Percentiles rank a stretch among this genome's conserved stretches.
Conservation (phyloP, 495 filamentous ascomycete genomes). For the Talaromyces adpressus region DNA sequence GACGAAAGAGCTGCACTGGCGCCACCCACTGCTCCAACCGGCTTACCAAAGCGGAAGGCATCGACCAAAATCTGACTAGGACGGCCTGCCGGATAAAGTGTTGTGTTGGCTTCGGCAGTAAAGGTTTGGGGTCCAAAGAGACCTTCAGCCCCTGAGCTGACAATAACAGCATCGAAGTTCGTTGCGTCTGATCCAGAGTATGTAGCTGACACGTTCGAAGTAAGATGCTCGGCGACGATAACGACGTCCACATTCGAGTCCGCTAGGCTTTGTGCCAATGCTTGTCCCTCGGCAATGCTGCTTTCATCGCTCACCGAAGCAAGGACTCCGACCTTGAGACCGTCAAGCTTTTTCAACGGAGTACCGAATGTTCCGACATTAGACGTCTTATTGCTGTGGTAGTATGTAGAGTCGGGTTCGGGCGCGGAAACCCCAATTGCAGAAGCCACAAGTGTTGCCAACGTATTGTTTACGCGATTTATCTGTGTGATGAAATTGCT, state of each 20-base stretch:
- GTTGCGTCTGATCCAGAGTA: slow-evolving; percentile 66
- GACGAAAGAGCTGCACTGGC: slow-evolving; percentile 32
- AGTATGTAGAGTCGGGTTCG: slow-evolving; percentile 53
- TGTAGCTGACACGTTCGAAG: slow-evolving; percentile 54
- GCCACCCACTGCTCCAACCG: slow-evolving; percentile 55
- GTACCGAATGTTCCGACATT: slow-evolving; percentile 54
- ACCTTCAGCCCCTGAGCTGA: slow-evolving; percentile 48
- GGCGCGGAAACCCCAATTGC: slow-evolving; percentile 55
- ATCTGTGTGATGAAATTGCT: slow-evolving; percentile 61
- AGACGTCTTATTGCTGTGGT: slow-evolving; percentile 62
- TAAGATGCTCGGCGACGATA: slow-evolving; percentile 57
- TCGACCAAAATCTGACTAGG: slow-evolving; percentile 59
- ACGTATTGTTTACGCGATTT: slow-evolving; percentile 62
- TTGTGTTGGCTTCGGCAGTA: slow-evolving; percentile 17
- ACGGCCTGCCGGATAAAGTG: slow-evolving; percentile 57
- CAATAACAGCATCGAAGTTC: slow-evolving; percentile 63
- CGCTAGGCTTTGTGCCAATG: slow-evolving; percentile 39
- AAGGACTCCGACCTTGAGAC: slow-evolving; percentile 62
- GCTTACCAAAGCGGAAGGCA: slow-evolving; percentile 67
- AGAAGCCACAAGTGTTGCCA: slow-evolving; percentile 58
- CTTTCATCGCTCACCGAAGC: slow-evolving; percentile 33
- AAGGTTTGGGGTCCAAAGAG: slow-evolving; percentile 38
- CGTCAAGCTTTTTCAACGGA: slow-evolving; percentile 52
- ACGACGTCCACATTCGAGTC: slow-evolving; percentile 45
- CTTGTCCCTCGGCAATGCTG: slow-evolving; percentile 38